A percentile compares a stretch with the other conserved stretches of the same genome.
These are phyloP conservation scores for Phytophthora macrochlamydospora DNA, from an alignment of 352 stramenopile species.

Conservation along the genomic window DNA sequence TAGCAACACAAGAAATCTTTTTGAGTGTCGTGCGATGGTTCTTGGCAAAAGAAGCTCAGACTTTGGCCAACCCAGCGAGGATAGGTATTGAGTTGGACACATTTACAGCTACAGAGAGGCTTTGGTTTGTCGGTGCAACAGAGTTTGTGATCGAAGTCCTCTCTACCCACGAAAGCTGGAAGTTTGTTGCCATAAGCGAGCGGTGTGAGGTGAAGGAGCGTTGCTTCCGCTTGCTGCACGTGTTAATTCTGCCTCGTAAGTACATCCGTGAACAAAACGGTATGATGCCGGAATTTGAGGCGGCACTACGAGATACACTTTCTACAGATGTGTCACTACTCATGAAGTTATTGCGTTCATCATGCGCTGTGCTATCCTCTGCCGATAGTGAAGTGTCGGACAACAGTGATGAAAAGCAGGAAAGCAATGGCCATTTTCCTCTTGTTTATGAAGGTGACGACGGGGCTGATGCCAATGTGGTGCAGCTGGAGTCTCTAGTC, in stretches of 20 bases:
- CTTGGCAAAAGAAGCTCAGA: constrained; percentile 48
- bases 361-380: constrained; percentile 34
- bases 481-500: constrained; percentile 46
- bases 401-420: constrained; percentile 3
- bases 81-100: constrained; percentile 2
- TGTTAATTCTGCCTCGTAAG: constrained; percentile 45
- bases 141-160: constrained; percentile 69
- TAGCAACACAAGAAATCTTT: constrained; percentile 58
- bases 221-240: constrained; percentile 59
- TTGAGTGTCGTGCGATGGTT: constrained; percentile 68
- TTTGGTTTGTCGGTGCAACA: constrained; percentile 59
- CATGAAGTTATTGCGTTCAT: constrained; percentile 63
- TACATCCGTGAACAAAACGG: constrained; percentile 41
- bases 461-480: constrained; percentile 13
- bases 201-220: constrained; percentile 55
- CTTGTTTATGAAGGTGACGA: constrained; percentile 42
- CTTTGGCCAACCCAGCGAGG: constrained; percentile 15
- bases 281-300: constrained; percentile 54
- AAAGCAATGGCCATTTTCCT: constrained; percentile 23
- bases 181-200: constrained; percentile 43
- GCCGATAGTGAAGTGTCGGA: no score
- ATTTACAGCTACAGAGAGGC: constrained; percentile 35
- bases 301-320: constrained; percentile 51
- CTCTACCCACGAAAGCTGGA: constrained; percentile 67
- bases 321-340: constrained; percentile 56